Percentiles rank a stretch among this genome's conserved stretches.
Conservation (phyloP, 306 rosid genomes). For the Ceratonia siliqua region DNA sequence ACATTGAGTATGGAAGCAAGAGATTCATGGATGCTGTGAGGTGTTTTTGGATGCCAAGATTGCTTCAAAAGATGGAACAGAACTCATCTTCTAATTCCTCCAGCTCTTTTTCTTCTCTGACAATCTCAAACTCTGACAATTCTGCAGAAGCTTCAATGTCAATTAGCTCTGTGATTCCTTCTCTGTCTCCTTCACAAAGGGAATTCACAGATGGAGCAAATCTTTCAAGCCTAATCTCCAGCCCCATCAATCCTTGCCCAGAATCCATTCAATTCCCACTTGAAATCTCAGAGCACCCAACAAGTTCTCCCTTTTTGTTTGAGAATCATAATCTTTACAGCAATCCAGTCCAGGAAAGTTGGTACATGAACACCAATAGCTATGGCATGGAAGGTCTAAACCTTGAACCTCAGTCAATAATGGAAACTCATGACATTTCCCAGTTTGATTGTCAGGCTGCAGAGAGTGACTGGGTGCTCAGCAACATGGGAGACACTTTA, state of each 20-base stretch:
- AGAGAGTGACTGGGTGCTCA: conserved; percentile 55
- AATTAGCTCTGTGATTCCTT: conserved; percentile 36
- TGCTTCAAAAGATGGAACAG: conserved; percentile 77
- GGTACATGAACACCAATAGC: conserved; percentile 36
- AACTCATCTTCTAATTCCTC: conserved; percentile 38
- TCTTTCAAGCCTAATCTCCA: conserved; percentile 26
- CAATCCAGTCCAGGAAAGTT: conserved; percentile 31
- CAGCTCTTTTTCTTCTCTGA: conserved; percentile 35
- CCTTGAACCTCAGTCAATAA: conserved; percentile 41
- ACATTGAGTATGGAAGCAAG: conserved; percentile 74
- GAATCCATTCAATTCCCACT: conserved; percentile 47
- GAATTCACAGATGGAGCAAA: conserved; percentile 36
- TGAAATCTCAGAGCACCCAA: conserved; percentile 37
- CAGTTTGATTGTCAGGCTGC: conserved; percentile 59
- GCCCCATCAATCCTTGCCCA: conserved; percentile 35
- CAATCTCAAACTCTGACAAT: conserved; percentile 40
- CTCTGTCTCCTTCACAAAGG: conserved; percentile 36
- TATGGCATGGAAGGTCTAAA: conserved; percentile 51
- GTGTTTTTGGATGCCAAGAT: conserved; percentile 84
- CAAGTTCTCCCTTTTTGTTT: conserved; percentile 30
- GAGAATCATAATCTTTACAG: conserved; percentile 32
- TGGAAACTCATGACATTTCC: conserved; percentile 46
- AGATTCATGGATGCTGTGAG: conserved; percentile 71
- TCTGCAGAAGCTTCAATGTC: conserved; percentile 39
- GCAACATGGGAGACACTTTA: conserved; percentile 51